These are phyloP conservation scores for Moesziomyces parantarcticus DNA, from an alignment of 1,284 basidiomycete species.

Conservation along the genomic window DNA sequence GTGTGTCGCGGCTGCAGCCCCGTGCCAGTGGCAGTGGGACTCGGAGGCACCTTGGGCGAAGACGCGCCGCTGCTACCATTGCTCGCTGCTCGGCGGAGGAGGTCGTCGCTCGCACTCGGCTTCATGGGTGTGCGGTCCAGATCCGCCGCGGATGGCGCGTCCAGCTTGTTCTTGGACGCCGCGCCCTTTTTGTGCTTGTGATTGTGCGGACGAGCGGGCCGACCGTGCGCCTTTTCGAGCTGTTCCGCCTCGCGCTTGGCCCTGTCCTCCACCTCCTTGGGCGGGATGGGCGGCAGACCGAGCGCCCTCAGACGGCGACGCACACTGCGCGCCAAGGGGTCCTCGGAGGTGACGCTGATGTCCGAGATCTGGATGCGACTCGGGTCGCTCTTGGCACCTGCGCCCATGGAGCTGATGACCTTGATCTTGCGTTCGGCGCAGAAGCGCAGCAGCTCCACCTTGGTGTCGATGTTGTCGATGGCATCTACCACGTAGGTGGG, in stretches of 20 bases:
- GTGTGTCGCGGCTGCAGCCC: conserved; percentile 9
- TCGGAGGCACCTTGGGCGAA: conserved; percentile 9
- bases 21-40: background rate
- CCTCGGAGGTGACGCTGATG: conserved; percentile 91
- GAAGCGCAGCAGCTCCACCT: conserved; percentile 70
- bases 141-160: conserved; percentile 10
- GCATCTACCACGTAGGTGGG: conserved; percentile 65
- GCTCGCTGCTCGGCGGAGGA: conserved; percentile 7
- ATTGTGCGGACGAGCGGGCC: conserved; percentile 1
- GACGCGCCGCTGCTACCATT: conserved; percentile 16
- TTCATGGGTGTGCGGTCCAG: conserved; percentile 38
- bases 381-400: conserved; percentile 94
- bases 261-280: conserved; percentile 44
- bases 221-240: conserved; percentile 34
- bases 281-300: conserved; percentile 56
- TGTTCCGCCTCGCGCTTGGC: conserved; percentile 26
- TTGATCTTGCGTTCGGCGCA: conserved; percentile 60
- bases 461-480: conserved; percentile 97
- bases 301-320: conserved; percentile 77
- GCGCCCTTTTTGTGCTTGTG: conserved; percentile 21
- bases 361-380: conserved; percentile 94
- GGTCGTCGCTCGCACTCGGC: conserved; percentile 22
- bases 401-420: conserved; percentile 92
- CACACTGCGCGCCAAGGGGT: conserved; percentile 91
- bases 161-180: conserved; percentile 20